Base-by-base conservation (phyloP, 805 yeast species). In the Pichia thaimueangensis region DNA sequence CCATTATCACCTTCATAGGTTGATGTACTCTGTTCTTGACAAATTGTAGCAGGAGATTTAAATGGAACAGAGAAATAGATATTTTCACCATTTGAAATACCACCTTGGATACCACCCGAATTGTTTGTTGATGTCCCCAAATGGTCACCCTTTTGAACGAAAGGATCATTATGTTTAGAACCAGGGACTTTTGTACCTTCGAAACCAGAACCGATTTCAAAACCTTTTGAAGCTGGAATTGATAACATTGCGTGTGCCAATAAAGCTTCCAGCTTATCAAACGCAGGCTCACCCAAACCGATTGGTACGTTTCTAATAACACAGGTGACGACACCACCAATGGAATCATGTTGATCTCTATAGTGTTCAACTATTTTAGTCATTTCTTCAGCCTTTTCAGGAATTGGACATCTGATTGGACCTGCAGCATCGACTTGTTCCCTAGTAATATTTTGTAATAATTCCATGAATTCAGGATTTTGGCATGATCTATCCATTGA, bases 61-160 rank as follows among this genome's bases (percentile, higher is more conserved):
- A 93, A 93, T 4, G 97, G 97, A 35, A 93, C 91, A 21, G 86
- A 82, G 65, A 93, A 93, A 70, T 84, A 93, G 58, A 93, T 85
- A 66, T 85, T 74, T 66, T 93, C 98, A 54, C 98, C 98, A 61
- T 93, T 93, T 40, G 95, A 70, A 59, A 93, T 93, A 59, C 98
- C 98, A 59, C 98, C 98, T 71, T 93, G 98, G 49, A 88, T 78
- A 68, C 98, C 98, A 55, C 97, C 98, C 15, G 95, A 85, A 65
- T 82, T 80, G 70, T 93, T 93, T 16, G 97, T 89, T 54, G 63
- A 73, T 21, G 98, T 93, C 64, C 91, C 82, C 59, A 93, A 71
- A 57, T 72, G 74, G 22, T 80, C 78, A 11, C 74, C 60, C 45
- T 60, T 60, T 55, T 79, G 86, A 50, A 63, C 72, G 60, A 93